These are phyloP conservation scores for Thelephora terrestris DNA, from an alignment of 1,284 basidiomycete species.

Conservation along the genomic window DNA sequence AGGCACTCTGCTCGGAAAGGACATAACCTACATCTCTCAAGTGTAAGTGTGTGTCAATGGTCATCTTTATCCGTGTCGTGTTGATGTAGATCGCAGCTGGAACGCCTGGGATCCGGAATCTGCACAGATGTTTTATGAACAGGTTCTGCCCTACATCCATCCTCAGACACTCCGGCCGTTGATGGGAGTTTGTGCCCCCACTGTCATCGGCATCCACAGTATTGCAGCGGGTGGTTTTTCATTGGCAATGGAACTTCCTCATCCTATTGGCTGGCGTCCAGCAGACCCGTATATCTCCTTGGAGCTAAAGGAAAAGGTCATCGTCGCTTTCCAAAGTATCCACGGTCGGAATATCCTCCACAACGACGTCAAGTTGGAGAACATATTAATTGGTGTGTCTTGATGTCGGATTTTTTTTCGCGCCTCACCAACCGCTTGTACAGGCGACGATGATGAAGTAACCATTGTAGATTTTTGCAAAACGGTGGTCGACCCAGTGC, in stretches of 20 bases:
- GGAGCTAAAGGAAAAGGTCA: conserved; percentile 12
- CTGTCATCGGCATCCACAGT: conserved; percentile 40
- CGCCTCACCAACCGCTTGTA: neutral
- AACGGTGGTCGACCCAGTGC: conserved; percentile 27
- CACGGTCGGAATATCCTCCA: conserved; percentile 20
- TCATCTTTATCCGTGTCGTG: neutral
- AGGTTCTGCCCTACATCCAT: conserved; percentile 33
- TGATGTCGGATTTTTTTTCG: neutral
- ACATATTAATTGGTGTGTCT: conserved; percentile 39
- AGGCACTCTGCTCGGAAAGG: conserved; percentile 4
- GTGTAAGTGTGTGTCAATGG: conserved; percentile 4
- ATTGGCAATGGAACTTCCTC: conserved; percentile 27
- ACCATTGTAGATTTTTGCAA: conserved; percentile 48
- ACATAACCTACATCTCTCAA: conserved; percentile 8
- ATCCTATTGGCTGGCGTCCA: conserved; percentile 15
- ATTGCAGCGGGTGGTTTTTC: conserved; percentile 26
- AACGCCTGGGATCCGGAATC: conserved; percentile 8
- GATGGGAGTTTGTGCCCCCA: conserved; percentile 43
- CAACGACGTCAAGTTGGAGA: conserved; percentile 14
- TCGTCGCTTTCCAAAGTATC: conserved; percentile 17
- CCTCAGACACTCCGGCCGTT: conserved; percentile 35
- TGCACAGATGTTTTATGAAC: conserved; percentile 5
- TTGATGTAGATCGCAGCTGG: conserved; percentile 6
- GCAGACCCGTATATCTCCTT: conserved; percentile 14
- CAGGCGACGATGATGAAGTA: conserved; percentile 37